Conservation (phyloP, 2,329 filamentous ascomycete genomes). For the Microdochium bolleyi region DNA sequence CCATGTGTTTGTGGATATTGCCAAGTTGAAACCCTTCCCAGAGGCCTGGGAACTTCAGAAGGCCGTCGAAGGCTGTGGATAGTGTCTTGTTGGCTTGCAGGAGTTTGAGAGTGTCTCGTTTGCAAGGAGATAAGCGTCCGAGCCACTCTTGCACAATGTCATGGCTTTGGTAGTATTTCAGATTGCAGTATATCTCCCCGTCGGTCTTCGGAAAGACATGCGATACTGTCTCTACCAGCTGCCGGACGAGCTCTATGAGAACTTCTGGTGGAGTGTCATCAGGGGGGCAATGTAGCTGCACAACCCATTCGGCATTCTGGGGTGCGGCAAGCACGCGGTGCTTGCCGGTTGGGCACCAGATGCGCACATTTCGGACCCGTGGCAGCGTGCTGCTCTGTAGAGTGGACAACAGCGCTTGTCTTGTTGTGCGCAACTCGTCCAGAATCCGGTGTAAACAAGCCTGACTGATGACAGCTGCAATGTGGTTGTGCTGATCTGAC, state of each 20-base stretch:
- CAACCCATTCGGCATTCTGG: background rate
- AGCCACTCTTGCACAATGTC: background rate
- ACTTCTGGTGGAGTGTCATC: background rate
- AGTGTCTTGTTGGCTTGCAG: background rate
- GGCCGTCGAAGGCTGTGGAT: background rate
- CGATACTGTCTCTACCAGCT: background rate
- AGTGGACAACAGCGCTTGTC: background rate
- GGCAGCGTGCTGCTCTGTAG: background rate
- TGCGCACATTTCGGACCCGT: background rate
- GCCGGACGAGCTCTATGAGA: background rate
- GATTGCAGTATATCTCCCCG: slow-evolving; percentile 1
- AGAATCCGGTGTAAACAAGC: background rate
- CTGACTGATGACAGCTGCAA: background rate
- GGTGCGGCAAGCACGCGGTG: background rate
- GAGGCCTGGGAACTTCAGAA: slow-evolving; percentile 1
- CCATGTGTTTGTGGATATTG: slow-evolving; percentile 2
- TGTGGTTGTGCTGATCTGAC: background rate
- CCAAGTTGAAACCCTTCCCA: slow-evolving; percentile 2
- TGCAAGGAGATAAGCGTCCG: background rate
- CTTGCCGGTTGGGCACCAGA: background rate
- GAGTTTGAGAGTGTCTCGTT: background rate
- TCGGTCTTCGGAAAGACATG: background rate
- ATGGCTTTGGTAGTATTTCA: background rate
- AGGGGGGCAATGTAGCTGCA: background rate
- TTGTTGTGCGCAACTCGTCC: background rate